Conservation (phyloP, 345 rosid species). For the Eucalyptus curtisii region DNA sequence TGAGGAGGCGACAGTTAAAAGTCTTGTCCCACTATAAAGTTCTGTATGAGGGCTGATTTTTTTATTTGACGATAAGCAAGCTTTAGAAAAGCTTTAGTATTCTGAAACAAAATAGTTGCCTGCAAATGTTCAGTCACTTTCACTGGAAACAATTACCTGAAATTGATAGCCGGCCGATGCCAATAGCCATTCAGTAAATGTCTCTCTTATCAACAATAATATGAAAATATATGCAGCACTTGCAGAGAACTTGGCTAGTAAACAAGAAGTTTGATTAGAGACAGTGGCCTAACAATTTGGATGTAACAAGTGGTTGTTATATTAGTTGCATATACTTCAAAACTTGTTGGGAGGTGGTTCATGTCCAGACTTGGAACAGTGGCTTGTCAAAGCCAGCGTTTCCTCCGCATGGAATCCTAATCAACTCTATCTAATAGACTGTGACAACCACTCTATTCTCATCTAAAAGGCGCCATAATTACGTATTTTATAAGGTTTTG, state of each 20-base stretch:
- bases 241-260: neutral
- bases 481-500: neutral
- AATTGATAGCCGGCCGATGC: neutral
- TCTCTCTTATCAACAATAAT: neutral
- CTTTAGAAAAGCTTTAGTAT: neutral
- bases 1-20: neutral
- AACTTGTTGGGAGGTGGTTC: neutral
- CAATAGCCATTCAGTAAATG: neutral
- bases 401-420: neutral
- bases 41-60: neutral
- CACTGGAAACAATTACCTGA: neutral
- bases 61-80: neutral
- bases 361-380: neutral
- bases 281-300: neutral
- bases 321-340: neutral
- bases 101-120: neutral
- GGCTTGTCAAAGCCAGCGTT: neutral
- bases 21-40: neutral
- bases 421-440: neutral
- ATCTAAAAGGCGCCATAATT: neutral
- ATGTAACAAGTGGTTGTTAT: neutral
- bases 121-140: neutral
- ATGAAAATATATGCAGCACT: neutral
- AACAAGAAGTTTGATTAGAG: neutral
- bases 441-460: neutral